phyloP scores from a whole-genome alignment of 305 asterid species.

The Lippia alba region DNA sequence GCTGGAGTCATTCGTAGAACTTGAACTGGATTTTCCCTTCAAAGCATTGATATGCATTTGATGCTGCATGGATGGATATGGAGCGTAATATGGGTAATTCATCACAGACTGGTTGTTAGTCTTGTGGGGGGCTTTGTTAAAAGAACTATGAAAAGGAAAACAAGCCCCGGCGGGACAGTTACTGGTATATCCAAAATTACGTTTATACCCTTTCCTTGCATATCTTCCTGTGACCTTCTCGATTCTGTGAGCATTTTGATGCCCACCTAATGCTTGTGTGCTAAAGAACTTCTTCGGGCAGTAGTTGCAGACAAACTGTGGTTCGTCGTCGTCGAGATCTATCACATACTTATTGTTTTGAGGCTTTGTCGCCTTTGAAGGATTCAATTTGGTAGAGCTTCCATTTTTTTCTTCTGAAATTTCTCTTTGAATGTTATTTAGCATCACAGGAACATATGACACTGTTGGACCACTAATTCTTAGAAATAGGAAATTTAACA shows the following conservation, averaged over 20 bases:
- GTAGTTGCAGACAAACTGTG: slow-evolving; percentile 29
- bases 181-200: slow-evolving; percentile 14
- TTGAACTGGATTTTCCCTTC: slow-evolving; percentile 14
- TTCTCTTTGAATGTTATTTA: slow-evolving; percentile 17
- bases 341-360: background rate
- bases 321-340: slow-evolving; percentile 28
- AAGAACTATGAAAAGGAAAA: slow-evolving; percentile 28
- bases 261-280: slow-evolving; percentile 47
- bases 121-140: slow-evolving; percentile 20
- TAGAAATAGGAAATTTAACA: background rate
- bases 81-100: slow-evolving; percentile 21
- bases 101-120: background rate
- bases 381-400: slow-evolving; percentile 5
- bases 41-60: slow-evolving; percentile 23
- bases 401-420: slow-evolving; percentile 17
- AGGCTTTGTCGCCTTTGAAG: slow-evolving; percentile 17
- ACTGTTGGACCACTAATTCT: slow-evolving; percentile 14
- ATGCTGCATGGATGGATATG: slow-evolving; percentile 19
- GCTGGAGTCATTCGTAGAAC: slow-evolving; percentile 12
- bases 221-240: slow-evolving; percentile 31
- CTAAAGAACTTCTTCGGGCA: slow-evolving; percentile 37
- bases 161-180: slow-evolving; percentile 17
- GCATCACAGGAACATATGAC: slow-evolving; percentile 8
- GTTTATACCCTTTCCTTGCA: slow-evolving; percentile 23
- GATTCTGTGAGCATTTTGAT: slow-evolving; percentile 45